A percentile compares a stretch with the other conserved stretches of the same genome.
phyloP scores from a whole-genome alignment of 2,329 filamentous ascomycete genomes.

The Aplosporella prunicola region DNA sequence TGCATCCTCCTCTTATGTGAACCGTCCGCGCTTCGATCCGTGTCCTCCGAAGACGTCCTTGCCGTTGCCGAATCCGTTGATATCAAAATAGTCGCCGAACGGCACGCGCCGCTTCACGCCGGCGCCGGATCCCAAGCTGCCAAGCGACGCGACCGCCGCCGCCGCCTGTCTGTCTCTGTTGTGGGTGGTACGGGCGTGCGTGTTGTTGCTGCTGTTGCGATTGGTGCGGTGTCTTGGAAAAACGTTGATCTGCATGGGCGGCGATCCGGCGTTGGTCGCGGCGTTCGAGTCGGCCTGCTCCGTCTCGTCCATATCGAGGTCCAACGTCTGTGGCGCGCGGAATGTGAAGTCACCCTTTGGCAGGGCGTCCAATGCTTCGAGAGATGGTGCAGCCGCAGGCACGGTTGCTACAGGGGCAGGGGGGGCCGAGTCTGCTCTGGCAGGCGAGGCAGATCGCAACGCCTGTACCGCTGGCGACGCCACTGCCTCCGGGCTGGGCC shows the following conservation, averaged over 20 bases:
- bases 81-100: constrained; percentile 65
- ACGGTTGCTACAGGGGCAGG: constrained; percentile 21
- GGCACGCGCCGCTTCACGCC: constrained; percentile 66
- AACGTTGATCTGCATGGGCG: constrained; percentile 14
- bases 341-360: constrained; percentile 52
- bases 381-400: constrained; percentile 12
- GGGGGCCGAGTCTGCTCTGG: constrained; percentile 23
- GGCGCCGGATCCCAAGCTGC: constrained; percentile 49
- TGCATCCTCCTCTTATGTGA: constrained; percentile 19
- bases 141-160: constrained; percentile 2
- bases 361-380: constrained; percentile 15
- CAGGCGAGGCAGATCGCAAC: not conserved
- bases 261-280: not conserved
- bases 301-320: constrained; percentile 44
- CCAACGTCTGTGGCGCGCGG: constrained; percentile 52
- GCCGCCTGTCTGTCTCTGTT: constrained; percentile 2
- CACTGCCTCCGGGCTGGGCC: constrained; percentile 4
- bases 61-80: constrained; percentile 51
- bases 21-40: constrained; percentile 30
- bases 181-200: constrained; percentile 11
- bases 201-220: constrained; percentile 31
- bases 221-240: constrained; percentile 29
- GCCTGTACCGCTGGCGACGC: not conserved
- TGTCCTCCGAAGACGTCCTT: constrained; percentile 43
- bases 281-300: constrained; percentile 46